A percentile compares a stretch with the other conserved stretches of the same genome.
Conservation (phyloP, 352 stramenopile species). For the Globisporangium alternatum region DNA sequence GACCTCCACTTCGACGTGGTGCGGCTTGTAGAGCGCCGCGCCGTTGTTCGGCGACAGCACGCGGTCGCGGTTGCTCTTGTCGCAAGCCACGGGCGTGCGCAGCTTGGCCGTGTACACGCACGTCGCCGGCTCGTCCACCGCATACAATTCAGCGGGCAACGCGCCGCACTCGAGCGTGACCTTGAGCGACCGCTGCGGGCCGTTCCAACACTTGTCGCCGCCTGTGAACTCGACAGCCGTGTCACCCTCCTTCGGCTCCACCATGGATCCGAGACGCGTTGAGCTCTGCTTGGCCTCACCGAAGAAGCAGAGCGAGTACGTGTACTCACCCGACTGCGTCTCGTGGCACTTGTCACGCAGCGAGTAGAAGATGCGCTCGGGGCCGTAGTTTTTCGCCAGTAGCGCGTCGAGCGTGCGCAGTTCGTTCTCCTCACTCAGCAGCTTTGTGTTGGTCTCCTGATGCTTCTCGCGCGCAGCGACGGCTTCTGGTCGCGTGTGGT, state of each 20-base stretch:
- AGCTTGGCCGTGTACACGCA: constrained; percentile 87
- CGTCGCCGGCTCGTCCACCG: constrained; percentile 80
- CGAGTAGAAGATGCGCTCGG: constrained; percentile 57
- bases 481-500: constrained; percentile 48
- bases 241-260: constrained; percentile 24
- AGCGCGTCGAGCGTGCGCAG: constrained; percentile 30
- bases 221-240: constrained; percentile 48
- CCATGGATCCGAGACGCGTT: constrained; percentile 74
- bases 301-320: constrained; percentile 86
- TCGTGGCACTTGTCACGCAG: constrained; percentile 75
- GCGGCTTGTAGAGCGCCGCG: constrained; percentile 26
- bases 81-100: constrained; percentile 72
- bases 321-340: constrained; percentile 71
- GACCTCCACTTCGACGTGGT: constrained; percentile 71
- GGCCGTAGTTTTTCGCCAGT: constrained; percentile 59
- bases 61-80: constrained; percentile 28
- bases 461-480: constrained; percentile 40
- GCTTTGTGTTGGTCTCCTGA: constrained; percentile 37
- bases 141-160: constrained; percentile 55
- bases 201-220: constrained; percentile 88
- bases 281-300: constrained; percentile 76
- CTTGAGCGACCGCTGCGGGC: constrained; percentile 72
- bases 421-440: constrained; percentile 31
- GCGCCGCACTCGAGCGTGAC: constrained; percentile 72
- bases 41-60: constrained; percentile 33